These are phyloP conservation scores for Plantago coronopus DNA, from an alignment of 305 asterid genomes.

Conservation along the genomic window DNA sequence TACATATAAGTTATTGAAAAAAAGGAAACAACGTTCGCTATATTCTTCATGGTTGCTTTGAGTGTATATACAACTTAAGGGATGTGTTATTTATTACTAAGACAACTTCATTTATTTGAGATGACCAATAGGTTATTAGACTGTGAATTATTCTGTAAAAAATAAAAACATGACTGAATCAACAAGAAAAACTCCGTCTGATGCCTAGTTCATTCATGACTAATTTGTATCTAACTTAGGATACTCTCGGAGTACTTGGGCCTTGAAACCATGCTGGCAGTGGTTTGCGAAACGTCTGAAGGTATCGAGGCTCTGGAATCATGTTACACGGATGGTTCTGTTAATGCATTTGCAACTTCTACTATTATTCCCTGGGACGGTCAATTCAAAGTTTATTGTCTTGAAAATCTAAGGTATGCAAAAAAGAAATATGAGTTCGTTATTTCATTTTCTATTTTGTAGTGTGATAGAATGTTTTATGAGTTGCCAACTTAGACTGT, in stretches of 20 bases:
- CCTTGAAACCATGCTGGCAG: constrained; percentile 63
- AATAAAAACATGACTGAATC: no score
- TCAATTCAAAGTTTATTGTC: constrained; percentile 53
- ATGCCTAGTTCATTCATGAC: neutral
- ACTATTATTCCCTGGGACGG: constrained; percentile 45
- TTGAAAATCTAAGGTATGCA: constrained; percentile 59
- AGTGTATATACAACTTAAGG: no score
- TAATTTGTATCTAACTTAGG: constrained; percentile 40
- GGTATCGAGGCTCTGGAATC: constrained; percentile 60
- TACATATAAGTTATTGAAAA: no score
- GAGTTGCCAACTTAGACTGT: constrained; percentile 2
- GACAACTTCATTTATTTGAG: no score
- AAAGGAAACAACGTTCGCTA: no score
- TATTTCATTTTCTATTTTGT: neutral
- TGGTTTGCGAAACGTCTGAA: constrained; percentile 62
- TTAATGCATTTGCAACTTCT: constrained; percentile 47
- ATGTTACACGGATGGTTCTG: constrained; percentile 46
- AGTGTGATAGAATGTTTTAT: constrained; percentile 20
- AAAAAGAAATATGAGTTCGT: neutral
- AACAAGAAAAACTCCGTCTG: no score
- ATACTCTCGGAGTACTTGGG: constrained; percentile 73
- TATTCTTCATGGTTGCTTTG: no score
- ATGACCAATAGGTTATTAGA: no score
- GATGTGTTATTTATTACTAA: no score
- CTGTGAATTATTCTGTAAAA: no score